Conservation (phyloP, 495 filamentous ascomycete species). For the Xylona heveae region DNA sequence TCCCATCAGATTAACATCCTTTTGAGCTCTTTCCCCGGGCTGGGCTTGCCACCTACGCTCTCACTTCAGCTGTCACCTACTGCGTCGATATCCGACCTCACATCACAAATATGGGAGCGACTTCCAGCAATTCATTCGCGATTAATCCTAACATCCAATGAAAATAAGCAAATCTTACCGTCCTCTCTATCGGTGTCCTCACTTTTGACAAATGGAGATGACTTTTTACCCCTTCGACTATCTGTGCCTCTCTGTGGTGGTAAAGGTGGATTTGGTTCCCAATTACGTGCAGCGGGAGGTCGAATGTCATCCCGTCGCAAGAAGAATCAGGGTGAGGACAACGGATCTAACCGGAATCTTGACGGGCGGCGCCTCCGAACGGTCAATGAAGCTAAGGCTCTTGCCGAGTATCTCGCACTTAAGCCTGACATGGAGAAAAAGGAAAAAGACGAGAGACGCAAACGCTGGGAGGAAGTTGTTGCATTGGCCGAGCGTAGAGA, state of each 20-base stretch:
- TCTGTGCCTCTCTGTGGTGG: constrained; percentile 59
- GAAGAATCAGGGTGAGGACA: constrained; percentile 61
- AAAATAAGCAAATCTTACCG: constrained; percentile 43
- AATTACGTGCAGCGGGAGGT: constrained; percentile 86
- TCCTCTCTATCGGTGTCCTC: constrained; percentile 26
- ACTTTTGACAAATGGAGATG: constrained; percentile 27
- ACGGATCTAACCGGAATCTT: constrained; percentile 77
- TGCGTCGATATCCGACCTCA: constrained; percentile 45
- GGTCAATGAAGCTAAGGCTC: constrained; percentile 79
- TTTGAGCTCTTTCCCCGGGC: constrained; percentile 61
- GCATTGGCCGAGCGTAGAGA: constrained; percentile 60
- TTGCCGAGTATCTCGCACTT: constrained; percentile 84
- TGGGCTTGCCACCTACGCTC: constrained; percentile 58
- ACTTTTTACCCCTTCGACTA: constrained; percentile 63
- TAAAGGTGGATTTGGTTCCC: constrained; percentile 94
- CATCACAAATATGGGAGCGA: constrained; percentile 33
- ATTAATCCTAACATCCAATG: constrained; percentile 63
- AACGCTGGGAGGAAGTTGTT: constrained; percentile 68
- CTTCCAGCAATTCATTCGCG: constrained; percentile 32
- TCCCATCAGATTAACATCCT: constrained; percentile 50
- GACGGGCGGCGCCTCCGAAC: constrained; percentile 81
- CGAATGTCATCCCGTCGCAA: constrained; percentile 93
- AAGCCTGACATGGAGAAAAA: constrained; percentile 93
- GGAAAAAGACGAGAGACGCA: constrained; percentile 64
- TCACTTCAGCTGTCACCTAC: constrained; percentile 33